Conservation (phyloP, 108 stramenopile species). For the Discostella stelligeroides region DNA sequence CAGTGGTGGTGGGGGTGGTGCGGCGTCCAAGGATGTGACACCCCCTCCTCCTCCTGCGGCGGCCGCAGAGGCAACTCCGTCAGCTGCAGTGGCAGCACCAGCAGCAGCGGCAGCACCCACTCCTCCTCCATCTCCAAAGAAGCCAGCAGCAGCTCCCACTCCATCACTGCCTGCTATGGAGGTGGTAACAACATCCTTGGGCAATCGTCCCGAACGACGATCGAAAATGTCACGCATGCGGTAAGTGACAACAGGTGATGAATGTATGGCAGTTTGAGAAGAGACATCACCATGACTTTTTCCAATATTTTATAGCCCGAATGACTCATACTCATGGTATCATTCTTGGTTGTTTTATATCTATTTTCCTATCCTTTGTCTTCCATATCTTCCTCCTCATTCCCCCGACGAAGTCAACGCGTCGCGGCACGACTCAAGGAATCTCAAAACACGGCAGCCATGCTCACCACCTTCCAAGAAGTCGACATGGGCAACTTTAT, state of each 20-base stretch:
- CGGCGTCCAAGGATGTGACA: conserved; percentile 1
- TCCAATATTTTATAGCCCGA: too few relatives aligned
- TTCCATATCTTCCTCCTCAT: background rate
- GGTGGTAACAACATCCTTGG: conserved; percentile 50
- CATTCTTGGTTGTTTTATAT: too few relatives aligned
- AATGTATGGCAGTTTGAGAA: too few relatives aligned
- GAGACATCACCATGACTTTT: too few relatives aligned
- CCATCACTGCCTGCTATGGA: conserved; percentile 56
- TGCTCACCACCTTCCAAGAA: conserved; percentile 99
- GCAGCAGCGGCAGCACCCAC: conserved; percentile 46
- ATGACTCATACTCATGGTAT: too few relatives aligned
- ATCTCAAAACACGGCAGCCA: conserved; percentile 98
- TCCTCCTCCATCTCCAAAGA: conserved; percentile 35
- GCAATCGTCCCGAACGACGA: conserved; percentile 90
- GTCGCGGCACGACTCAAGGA: conserved; percentile 97
- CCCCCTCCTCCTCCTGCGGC: conserved; percentile 33
- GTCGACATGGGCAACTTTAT: conserved; percentile 97
- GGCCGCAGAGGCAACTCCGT: conserved; percentile 45
- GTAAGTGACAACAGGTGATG: conserved; percentile 17
- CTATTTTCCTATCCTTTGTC: background rate
- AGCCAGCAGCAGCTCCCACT: conserved; percentile 53
- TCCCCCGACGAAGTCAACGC: conserved; percentile 54
- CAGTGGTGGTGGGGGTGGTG: conserved; percentile 11
- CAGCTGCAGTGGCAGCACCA: conserved; percentile 49
- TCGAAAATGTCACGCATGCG: conserved; percentile 99